Conservation (phyloP, 805 yeast species). For the Nadsonia fulvescens region DNA sequence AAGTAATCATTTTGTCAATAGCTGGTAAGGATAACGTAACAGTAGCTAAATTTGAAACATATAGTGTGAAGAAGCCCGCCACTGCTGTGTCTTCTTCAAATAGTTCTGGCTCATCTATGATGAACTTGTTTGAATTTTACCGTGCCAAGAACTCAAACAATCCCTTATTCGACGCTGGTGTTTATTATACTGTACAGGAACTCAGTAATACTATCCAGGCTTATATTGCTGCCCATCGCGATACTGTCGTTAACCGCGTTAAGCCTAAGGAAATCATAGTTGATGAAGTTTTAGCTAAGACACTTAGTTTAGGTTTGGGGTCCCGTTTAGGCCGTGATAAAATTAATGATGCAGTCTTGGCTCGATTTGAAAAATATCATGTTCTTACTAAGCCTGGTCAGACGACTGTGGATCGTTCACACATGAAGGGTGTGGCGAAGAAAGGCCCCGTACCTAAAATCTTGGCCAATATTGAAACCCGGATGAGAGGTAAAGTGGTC, state of each 20-base stretch:
- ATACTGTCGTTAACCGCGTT: slow-evolving; percentile 31
- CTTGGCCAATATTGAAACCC: slow-evolving; percentile 48
- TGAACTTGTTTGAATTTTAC: no score
- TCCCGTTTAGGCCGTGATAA: slow-evolving; percentile 19
- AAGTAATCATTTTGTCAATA: slow-evolving; percentile 36
- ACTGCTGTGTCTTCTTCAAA: slow-evolving; percentile 4
- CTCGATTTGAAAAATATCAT: no score
- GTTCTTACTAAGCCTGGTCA: no score
- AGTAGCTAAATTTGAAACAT: slow-evolving; percentile 47
- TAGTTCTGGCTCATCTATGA: not conserved
- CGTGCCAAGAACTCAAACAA: slow-evolving; percentile 1
- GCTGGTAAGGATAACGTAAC: slow-evolving; percentile 29
- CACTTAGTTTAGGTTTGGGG: slow-evolving; percentile 22
- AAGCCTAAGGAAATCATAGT: slow-evolving; percentile 37
- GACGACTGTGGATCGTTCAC: no score
- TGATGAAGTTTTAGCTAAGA: slow-evolving; percentile 34
- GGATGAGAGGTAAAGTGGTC: slow-evolving; percentile 65
- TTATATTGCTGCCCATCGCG: slow-evolving; percentile 39
- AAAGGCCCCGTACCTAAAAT: slow-evolving; percentile 59
- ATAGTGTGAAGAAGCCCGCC: slow-evolving; percentile 23
- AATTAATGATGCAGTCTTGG: no score
- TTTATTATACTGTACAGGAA: slow-evolving; percentile 35
- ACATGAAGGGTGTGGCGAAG: slow-evolving; percentile 13
- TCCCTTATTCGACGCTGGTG: slow-evolving; percentile 2
- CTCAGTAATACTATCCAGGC: slow-evolving; percentile 32